Conservation (phyloP, 768 basidiomycete species). For the Mycena metata region DNA sequence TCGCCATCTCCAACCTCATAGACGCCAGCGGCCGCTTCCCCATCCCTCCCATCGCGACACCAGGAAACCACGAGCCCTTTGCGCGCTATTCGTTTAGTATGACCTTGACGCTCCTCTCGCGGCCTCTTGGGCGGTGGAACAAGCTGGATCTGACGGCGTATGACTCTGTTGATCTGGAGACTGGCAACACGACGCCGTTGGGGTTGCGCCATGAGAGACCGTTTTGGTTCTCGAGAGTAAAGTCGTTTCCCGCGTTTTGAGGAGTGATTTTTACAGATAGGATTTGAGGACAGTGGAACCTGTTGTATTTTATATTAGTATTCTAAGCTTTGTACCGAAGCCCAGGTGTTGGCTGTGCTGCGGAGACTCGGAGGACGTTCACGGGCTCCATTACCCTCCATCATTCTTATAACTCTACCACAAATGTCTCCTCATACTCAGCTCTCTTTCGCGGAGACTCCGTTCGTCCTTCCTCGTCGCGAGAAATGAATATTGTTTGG, state of each 20-base stretch:
- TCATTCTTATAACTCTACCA: too few species aligned
- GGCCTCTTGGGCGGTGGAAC: constrained; percentile 89
- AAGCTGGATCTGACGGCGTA: constrained; percentile 82
- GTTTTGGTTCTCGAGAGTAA: constrained; percentile 96
- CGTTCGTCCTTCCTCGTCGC: too few species aligned
- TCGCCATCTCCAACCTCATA: constrained; percentile 74
- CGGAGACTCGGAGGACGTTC: too few species aligned
- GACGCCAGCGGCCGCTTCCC: constrained; percentile 64
- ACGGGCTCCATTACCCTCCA: too few species aligned
- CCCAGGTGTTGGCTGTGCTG: too few species aligned
- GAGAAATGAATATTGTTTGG: too few species aligned
- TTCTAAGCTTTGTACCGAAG: background rate
- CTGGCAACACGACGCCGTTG: constrained; percentile 78
- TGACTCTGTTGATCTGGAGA: constrained; percentile 80
- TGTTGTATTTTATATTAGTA: background rate
- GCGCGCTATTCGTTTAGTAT: constrained; percentile 80
- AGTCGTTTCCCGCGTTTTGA: constrained; percentile 59
- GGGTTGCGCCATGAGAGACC: constrained; percentile 86
- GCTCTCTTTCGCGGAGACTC: too few species aligned
- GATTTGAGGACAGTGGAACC: constrained; percentile 1
- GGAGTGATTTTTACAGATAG: constrained; percentile 4
- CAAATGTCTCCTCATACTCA: too few species aligned
- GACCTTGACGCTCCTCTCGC: constrained; percentile 77
- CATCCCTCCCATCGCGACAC: constrained; percentile 40
- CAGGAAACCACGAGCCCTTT: constrained; percentile 37